These are phyloP conservation scores for Aspergillus sparsus DNA, from an alignment of 495 filamentous ascomycete species.

Conservation along the genomic window DNA sequence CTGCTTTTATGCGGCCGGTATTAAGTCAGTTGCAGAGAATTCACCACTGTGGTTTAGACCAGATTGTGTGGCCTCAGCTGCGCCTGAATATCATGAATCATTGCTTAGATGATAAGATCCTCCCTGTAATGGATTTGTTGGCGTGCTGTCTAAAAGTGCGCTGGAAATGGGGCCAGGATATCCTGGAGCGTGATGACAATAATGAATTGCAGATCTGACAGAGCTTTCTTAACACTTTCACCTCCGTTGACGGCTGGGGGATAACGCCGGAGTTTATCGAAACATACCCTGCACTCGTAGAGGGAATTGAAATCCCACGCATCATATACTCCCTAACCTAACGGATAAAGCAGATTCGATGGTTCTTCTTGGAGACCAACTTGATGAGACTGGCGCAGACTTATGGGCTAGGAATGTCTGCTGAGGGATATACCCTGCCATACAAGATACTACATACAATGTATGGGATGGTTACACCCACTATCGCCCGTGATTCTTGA, in stretches of 20 bases:
- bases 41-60: slow-evolving; percentile 13
- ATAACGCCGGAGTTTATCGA: slow-evolving; percentile 25
- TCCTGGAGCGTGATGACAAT: slow-evolving; percentile 18
- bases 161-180: slow-evolving; percentile 19
- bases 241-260: slow-evolving; percentile 20
- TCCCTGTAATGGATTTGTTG: slow-evolving; percentile 13
- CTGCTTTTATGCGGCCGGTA: slow-evolving; percentile 11
- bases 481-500: too few relatives aligned
- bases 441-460: too few relatives aligned
- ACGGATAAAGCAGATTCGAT: too few relatives aligned
- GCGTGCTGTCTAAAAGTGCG: slow-evolving; percentile 19
- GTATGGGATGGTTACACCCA: too few relatives aligned
- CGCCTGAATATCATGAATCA: slow-evolving; percentile 15
- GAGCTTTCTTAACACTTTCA: slow-evolving; percentile 20
- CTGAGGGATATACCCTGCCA: too few relatives aligned
- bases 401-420: too few relatives aligned
- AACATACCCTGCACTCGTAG: slow-evolving; percentile 20
- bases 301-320: slow-evolving; percentile 19
- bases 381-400: too few relatives aligned
- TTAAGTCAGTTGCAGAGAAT: slow-evolving; percentile 13
- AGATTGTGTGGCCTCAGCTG: slow-evolving; percentile 23
- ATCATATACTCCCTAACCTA: neutral
- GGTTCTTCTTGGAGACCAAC: too few relatives aligned
- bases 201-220: slow-evolving; percentile 16
- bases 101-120: slow-evolving; percentile 6